Evolutionary conservation across 345 rosid genomes (phyloP).

Genomic region (Arabidopsis suecica): DNA sequence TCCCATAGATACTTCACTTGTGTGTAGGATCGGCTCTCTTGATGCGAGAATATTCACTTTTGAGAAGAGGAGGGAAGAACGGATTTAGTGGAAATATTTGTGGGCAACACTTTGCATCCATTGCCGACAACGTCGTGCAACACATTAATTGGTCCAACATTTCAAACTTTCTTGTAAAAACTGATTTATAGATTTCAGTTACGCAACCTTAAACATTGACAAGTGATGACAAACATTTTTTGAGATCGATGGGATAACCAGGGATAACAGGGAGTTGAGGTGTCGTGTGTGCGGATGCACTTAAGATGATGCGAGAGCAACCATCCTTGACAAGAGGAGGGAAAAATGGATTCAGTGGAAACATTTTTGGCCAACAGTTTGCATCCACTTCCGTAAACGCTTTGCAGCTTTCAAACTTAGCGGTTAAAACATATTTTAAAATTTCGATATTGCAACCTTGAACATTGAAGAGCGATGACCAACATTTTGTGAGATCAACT

Average conservation of each 20-base stretch:
- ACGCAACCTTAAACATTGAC: background rate
- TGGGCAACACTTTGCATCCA: background rate
- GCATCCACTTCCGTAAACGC: slow-evolving; percentile 7
- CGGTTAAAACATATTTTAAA: slow-evolving; percentile 2
- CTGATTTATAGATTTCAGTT: background rate
- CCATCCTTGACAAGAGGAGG: slow-evolving; percentile 14
- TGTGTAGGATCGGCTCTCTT: background rate
- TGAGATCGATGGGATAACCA: background rate
- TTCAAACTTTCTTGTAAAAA: background rate
- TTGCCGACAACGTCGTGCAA: background rate
- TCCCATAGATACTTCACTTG: background rate
- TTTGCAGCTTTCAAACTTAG: slow-evolving; percentile 24
- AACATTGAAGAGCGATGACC: background rate
- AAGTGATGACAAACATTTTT: slow-evolving; percentile 10
- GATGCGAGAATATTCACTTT: background rate
- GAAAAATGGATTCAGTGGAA: slow-evolving; percentile 2
- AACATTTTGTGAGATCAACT: slow-evolving; percentile 9
- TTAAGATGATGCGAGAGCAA: background rate
- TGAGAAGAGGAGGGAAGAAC: slow-evolving; percentile 10
- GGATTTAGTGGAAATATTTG: background rate
- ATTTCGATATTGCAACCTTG: slow-evolving; percentile 7
- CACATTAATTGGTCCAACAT: background rate
- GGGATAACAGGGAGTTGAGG: background rate
- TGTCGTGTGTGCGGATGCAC: background rate
- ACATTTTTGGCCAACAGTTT: slow-evolving; percentile 21